These are phyloP conservation scores for Zymoseptoria tritici DNA, from an alignment of 2,329 filamentous ascomycete genomes.

Conservation along the genomic window DNA sequence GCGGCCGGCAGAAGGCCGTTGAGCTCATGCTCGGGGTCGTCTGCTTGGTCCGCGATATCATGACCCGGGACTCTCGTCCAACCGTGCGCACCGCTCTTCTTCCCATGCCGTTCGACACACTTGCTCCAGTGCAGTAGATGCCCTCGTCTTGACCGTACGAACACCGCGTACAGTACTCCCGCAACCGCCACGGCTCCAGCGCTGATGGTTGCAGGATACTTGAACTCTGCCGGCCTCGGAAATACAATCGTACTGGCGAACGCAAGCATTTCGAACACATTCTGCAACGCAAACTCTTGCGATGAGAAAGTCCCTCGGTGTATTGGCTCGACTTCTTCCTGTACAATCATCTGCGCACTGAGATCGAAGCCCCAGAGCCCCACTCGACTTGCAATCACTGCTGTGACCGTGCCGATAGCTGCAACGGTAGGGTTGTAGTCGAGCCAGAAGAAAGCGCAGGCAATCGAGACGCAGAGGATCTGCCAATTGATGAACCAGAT, in stretches of 20 bases:
- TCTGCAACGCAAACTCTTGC: constrained; percentile 61
- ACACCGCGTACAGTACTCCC: constrained; percentile 47
- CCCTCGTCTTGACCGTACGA: constrained; percentile 51
- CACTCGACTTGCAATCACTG: constrained; percentile 35
- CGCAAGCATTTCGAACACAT: constrained; percentile 60
- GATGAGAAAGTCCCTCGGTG: constrained; percentile 62
- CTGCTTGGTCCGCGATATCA: background rate
- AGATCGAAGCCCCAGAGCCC: constrained; percentile 45
- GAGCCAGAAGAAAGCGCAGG: constrained; percentile 30
- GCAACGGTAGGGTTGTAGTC: constrained; percentile 10
- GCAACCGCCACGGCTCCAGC: constrained; percentile 45
- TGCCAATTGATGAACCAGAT: constrained; percentile 67
- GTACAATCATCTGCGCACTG: constrained; percentile 39
- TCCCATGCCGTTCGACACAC: constrained; percentile 19
- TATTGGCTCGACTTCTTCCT: constrained; percentile 33
- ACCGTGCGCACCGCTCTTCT: constrained; percentile 9
- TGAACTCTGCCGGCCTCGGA: constrained; percentile 55
- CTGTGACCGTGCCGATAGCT: constrained; percentile 29
- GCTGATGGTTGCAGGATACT: constrained; percentile 53
- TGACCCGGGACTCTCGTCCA: constrained; percentile 3
- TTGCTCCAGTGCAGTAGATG: constrained; percentile 49
- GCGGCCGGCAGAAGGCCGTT: background rate
- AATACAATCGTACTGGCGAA: constrained; percentile 61
- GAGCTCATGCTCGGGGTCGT: background rate
- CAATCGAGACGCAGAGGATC: constrained; percentile 44